Percentiles rank a stretch among this genome's conserved stretches.
These are phyloP conservation scores for Thermothielavioides terrestris DNA, from an alignment of 495 filamentous ascomycete species.

Conservation along the genomic window DNA sequence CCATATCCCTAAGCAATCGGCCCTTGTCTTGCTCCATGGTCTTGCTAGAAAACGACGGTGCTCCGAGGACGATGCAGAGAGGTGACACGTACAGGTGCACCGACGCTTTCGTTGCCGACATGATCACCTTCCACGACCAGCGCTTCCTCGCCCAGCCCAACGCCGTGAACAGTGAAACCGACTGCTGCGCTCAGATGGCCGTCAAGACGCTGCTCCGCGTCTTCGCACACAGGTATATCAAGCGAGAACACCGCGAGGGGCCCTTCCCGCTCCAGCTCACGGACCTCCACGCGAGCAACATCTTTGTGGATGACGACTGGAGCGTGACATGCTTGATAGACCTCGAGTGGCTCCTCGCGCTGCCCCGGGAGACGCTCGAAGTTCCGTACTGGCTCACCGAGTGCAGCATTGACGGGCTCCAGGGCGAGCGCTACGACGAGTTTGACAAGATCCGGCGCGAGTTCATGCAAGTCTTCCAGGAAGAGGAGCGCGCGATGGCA, in stretches of 20 bases:
- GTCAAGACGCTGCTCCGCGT: neutral
- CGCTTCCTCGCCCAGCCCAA: neutral
- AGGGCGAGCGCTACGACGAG: neutral
- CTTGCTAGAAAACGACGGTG: neutral
- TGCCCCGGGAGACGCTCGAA: neutral
- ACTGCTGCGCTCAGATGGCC: neutral
- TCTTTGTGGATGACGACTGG: constrained; percentile 4
- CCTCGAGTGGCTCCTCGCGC: neutral
- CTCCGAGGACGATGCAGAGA: neutral
- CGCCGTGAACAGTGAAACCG: neutral
- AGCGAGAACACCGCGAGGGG: neutral
- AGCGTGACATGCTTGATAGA: neutral
- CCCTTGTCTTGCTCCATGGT: neutral
- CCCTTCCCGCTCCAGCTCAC: neutral
- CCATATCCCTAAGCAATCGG: neutral
- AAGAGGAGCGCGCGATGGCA: neutral
- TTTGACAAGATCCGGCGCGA: neutral
- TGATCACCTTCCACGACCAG: neutral
- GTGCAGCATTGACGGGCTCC: neutral
- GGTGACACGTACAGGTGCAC: neutral
- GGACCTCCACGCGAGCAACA: constrained; percentile 2
- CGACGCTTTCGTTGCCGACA: neutral
- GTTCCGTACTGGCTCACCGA: neutral
- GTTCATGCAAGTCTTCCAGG: neutral
- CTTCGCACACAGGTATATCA: neutral